Base-by-base conservation (phyloP, 768 basidiomycete genomes). In the Tricholoma furcatifolium region DNA sequence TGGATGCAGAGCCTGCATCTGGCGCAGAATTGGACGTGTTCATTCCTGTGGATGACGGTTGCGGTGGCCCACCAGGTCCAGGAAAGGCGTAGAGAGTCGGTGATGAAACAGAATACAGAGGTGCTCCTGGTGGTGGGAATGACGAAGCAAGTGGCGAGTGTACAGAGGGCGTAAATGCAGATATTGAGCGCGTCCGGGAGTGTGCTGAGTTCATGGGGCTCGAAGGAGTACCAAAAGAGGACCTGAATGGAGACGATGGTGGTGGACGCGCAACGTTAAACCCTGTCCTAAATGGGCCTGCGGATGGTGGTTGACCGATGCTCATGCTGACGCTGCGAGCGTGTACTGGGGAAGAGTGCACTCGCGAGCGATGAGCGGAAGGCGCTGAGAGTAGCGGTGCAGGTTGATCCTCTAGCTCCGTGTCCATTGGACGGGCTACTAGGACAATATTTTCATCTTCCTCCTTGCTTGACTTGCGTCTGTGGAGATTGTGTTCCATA, bases 61-160 rank as follows among this genome's bases (percentile, higher is more conserved):
- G 27, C 27, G 27, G 7, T 27, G 27, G 27, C 7, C 27, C 27
- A 27, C 27, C 7, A 7, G 27, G 27, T 7, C 27, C 27, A 27
- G 53, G 58, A 45, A 59, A 54, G 14, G 53, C 17, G 47, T 56
- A 51, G 42, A 51, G 58, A 6, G 41, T 51, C 24, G 56, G 60
- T 20, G 56, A 56, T 21, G 61, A 61, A 12, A 60, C 57, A 14
- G 67, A 67, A 27, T 59, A 60, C 11, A 59, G 59, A 8, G 67
- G 67, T 42, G 50, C 54, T 43, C 42, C 47, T 9, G 50, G 58
- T 11, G 43, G 54, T 7, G 50, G 55, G 51, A 50, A 74, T 27
- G 48, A 68, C 15, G 74, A 59, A 9, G 78, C 70, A 12, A 83
- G 73, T 4, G 82, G 82, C 1, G 83, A 82, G 4, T 77, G 80